These are phyloP conservation scores for Hansfordia pulvinata DNA, from an alignment of 2,329 filamentous ascomycete species.

Conservation along the genomic window DNA sequence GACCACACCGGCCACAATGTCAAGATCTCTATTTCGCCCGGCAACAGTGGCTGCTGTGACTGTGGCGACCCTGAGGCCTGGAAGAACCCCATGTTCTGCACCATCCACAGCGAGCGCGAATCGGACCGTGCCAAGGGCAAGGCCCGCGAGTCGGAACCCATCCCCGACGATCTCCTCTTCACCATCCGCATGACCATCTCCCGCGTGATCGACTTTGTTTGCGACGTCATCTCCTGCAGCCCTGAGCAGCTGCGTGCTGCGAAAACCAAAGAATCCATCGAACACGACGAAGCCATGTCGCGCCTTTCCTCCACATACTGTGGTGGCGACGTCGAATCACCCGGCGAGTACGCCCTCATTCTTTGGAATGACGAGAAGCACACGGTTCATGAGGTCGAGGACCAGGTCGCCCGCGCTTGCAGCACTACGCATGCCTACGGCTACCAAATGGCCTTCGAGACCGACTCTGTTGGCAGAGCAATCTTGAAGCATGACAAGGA, in stretches of 20 bases:
- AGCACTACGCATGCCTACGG: constrained; percentile 57
- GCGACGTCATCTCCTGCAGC: constrained; percentile 94
- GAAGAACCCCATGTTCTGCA: constrained; percentile 77
- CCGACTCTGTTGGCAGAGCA: constrained; percentile 76
- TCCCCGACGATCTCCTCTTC: constrained; percentile 64
- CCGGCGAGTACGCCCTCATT: constrained; percentile 69
- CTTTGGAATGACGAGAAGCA: constrained; percentile 99
- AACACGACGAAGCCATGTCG: constrained; percentile 68
- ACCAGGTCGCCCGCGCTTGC: constrained; percentile 86
- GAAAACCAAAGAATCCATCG: constrained; percentile 72
- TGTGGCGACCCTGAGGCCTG: constrained; percentile 95
- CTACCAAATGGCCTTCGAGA: constrained; percentile 66
- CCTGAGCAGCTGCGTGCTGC: constrained; percentile 83
- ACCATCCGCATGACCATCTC: constrained; percentile 79
- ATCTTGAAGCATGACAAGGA: constrained; percentile 67
- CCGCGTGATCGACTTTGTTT: constrained; percentile 82
- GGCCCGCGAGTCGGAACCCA: constrained; percentile 38
- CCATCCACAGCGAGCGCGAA: constrained; percentile 69
- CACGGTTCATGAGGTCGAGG: constrained; percentile 78
- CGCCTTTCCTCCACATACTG: constrained; percentile 68
- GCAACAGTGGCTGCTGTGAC: constrained; percentile 93
- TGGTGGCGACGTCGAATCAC: constrained; percentile 47
- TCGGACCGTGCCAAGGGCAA: constrained; percentile 41
- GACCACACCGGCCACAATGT: constrained; percentile 92
- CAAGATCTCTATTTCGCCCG: constrained; percentile 72